Base-by-base conservation (phyloP, 1,284 basidiomycete genomes). In the Termitomyces sp. region DNA sequence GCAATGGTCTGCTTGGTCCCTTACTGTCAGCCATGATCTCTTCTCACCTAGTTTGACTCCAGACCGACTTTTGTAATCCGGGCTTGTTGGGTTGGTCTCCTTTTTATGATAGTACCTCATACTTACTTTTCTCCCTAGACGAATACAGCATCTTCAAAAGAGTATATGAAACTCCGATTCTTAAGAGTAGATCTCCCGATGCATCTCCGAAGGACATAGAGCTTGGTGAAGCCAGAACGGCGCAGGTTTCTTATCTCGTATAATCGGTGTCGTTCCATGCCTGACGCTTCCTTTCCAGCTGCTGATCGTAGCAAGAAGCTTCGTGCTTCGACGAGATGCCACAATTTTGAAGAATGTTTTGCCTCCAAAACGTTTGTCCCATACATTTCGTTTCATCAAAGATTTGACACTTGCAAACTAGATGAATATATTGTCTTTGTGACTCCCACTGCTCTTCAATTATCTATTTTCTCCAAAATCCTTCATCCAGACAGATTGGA, bases 381-480 rank as follows among this genome's bases (percentile, higher is more conserved):
- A 57, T 31, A 46, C 58, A 31, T 34, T 39, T 31, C 42, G 0
- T 21, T 15, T 41, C 2, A n/a, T 40, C 49, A 5, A 43, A 54
- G 24, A n/a, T 21, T 53, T 30, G 46, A 17, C 26, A 36, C 5
- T 43, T 34, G 28, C 8, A 36, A 31, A 43, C n/a, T 61, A 96
- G 94, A 90, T 65, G 94, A 98, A 83, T 97, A 95, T 65, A 89
- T 95, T 10, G 85, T 98, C 5, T 98, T 97, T 67, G 79, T 96
- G 26, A 86, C 85, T 2, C 94, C 95, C 0, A 92, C 93, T 0
- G 57, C 72, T 19, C 73, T 96, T 19, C 96, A 99, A 65, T 73
- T 92, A 2, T 78, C 83, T 5, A 88, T 98, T 60, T 94, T 96
- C 64, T 72, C 78, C 17, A 83, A 81, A 48, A 84, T 98, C 13